Percentiles rank a stretch among this genome's conserved stretches.
Conservation (phyloP, 306 rosid species). For the Castanea crenata region DNA sequence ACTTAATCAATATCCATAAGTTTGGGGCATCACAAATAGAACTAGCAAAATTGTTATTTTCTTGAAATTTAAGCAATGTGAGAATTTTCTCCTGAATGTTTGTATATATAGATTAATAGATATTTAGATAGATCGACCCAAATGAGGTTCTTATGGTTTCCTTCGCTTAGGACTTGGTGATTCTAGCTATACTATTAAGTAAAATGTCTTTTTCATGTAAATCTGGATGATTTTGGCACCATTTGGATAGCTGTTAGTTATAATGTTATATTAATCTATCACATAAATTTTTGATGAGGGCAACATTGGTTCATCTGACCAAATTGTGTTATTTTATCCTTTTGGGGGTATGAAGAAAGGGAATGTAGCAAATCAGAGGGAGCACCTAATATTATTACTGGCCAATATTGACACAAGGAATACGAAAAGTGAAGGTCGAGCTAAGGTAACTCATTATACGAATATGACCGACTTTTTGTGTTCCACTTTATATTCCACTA, state of each 20-base stretch:
- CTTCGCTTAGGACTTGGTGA: neutral
- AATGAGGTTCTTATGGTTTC: neutral
- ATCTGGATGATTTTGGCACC: neutral
- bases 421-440: constrained; percentile 14
- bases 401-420: constrained; percentile 74
- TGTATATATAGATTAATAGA: too few relatives aligned
- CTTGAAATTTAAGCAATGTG: too few relatives aligned
- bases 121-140: neutral
- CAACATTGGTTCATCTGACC: constrained; percentile 19
- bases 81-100: too few relatives aligned
- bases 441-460: constrained; percentile 35
- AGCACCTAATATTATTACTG: constrained; percentile 84
- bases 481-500: too few relatives aligned
- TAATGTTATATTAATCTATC: neutral
- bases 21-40: too few relatives aligned
- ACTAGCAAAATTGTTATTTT: too few relatives aligned
- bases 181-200: neutral
- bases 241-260: too few relatives aligned
- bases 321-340: constrained; percentile 5
- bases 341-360: constrained; percentile 73
- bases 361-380: constrained; percentile 96
- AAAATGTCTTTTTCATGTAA: neutral
- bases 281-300: constrained; percentile 3
- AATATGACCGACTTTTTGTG: too few relatives aligned
- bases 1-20: too few relatives aligned